These are phyloP conservation scores for Paraphoma chrysanthemicola DNA, from an alignment of 2,329 filamentous ascomycete genomes.

Conservation along the genomic window DNA sequence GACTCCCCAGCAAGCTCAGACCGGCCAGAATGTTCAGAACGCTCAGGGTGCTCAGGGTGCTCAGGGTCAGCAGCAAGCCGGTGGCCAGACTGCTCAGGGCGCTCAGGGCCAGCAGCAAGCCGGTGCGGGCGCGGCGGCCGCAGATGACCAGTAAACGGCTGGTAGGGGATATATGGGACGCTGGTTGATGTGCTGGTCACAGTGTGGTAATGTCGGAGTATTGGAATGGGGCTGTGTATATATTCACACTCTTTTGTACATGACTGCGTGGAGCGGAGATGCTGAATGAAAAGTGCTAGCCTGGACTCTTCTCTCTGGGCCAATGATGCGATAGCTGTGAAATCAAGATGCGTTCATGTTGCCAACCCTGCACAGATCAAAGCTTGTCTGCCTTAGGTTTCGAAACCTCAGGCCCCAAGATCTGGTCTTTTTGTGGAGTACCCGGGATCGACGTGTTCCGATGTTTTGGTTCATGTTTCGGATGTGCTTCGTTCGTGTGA, in stretches of 20 bases:
- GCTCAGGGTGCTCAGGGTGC: not conserved
- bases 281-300: not conserved
- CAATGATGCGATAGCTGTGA: not conserved
- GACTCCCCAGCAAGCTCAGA: constrained; percentile 4
- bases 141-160: constrained; percentile 1
- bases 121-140: not conserved
- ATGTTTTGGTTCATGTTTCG: constrained; percentile 6
- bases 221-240: not conserved
- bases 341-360: not conserved
- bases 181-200: constrained; percentile 3
- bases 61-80: not conserved
- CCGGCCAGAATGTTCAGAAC: not conserved
- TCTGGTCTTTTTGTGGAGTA: not conserved
- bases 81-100: not conserved
- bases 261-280: not conserved
- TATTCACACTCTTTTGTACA: constrained; percentile 1
- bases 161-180: not conserved
- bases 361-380: not conserved
- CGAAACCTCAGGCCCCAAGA: constrained; percentile 26
- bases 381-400: constrained; percentile 22
- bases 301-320: not conserved
- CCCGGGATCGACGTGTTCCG: constrained; percentile 2
- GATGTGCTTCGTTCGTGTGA: constrained; percentile 12
- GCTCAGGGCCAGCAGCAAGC: not conserved
- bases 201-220: not conserved